Evolutionary conservation across 192 early-diverging fungal genomes (phyloP).

Genomic region (Backusella luteola): DNA sequence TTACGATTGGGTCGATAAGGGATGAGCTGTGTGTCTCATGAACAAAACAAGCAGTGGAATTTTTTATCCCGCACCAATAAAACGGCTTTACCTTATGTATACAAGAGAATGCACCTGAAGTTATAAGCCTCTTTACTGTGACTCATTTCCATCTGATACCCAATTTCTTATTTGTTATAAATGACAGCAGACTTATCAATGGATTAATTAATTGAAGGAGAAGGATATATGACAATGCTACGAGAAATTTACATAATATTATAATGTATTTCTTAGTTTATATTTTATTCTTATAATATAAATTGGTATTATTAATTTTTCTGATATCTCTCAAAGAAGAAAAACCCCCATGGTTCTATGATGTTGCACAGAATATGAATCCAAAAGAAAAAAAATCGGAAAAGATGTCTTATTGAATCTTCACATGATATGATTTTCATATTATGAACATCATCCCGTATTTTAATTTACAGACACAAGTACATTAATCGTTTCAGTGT

Average conservation of each 20-base stretch:
- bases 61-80: slow-evolving; percentile 1
- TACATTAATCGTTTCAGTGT: not conserved
- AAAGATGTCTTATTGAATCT: not conserved
- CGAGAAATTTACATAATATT: not conserved
- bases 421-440: not conserved
- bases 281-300: not conserved
- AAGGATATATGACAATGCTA: not conserved
- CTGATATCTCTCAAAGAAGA: not conserved
- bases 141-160: not conserved
- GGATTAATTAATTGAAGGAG: not conserved
- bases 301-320: not conserved
- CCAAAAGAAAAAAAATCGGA: not conserved
- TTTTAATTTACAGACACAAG: not conserved
- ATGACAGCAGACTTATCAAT: not conserved
- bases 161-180: not conserved
- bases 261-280: not conserved
- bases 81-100: not conserved
- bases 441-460: not conserved
- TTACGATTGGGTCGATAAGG: slow-evolving; percentile 16
- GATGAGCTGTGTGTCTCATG: not conserved
- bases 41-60: not conserved
- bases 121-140: not conserved
- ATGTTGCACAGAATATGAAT: slow-evolving; percentile 5
- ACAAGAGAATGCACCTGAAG: not conserved
- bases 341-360: not conserved